These are phyloP conservation scores for Nicotiana tabacum DNA, from an alignment of 257 asterid genomes.

Conservation along the genomic window DNA sequence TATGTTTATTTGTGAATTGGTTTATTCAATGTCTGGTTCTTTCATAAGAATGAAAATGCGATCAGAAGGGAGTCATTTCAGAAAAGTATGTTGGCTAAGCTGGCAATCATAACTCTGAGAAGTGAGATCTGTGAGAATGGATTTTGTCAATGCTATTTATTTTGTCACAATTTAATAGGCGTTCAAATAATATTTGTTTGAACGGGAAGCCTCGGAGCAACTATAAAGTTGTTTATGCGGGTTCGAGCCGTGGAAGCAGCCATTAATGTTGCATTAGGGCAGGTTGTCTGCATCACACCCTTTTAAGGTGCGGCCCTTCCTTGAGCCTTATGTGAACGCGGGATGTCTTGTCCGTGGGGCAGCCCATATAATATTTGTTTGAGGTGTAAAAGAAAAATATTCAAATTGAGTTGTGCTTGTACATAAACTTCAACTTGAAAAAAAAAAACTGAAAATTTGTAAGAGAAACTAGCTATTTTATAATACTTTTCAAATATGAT, in stretches of 20 bases:
- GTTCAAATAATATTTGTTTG: no score
- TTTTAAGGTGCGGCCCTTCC: no score
- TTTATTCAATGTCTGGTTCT: neutral
- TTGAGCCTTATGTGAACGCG: no score
- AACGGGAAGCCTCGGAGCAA: no score
- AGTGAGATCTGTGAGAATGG: neutral
- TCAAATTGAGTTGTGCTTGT: neutral
- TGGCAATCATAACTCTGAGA: neutral
- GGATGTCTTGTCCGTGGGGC: no score
- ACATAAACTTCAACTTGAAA: neutral
- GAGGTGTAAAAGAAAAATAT: no score
- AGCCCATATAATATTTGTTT: no score
- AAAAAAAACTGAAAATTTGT: neutral
- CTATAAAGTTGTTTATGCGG: no score
- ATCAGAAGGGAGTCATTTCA: neutral
- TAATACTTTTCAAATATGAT: no score
- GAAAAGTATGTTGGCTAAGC: neutral
- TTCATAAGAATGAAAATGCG: neutral
- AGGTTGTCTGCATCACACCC: no score
- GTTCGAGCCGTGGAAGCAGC: no score
- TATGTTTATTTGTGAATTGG: slow-evolving; percentile 8
- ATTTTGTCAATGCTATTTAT: neutral
- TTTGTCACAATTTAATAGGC: neutral
- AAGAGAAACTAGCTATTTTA: neutral
- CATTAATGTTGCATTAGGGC: no score